Evolutionary conservation across 1,284 basidiomycete species (phyloP), one percentile per base, ranked within the genome.

Genomic region (Sporisorium exsertum): DNA sequence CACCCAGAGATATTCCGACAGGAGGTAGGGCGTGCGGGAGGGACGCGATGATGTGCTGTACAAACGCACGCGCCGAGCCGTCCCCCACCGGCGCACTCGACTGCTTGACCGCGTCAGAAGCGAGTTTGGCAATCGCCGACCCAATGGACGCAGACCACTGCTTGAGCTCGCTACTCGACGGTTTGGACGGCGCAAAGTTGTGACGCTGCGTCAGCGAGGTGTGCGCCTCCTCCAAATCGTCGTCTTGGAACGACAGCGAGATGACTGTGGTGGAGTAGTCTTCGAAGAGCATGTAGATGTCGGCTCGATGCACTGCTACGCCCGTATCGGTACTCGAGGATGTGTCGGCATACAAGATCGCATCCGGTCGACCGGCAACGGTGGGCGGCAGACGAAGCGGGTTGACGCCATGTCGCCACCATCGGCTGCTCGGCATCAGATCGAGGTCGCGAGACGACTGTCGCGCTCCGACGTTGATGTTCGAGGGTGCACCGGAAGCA

Each of bases 51-150:
- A 91, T 91, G 7, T 91, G 88, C 16, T 88, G 84, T 16, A 95
- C 89, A 82, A 95, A 95, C 2, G 93, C 93, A 1, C 88, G 87
- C 61, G 92, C 91, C 27, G 92, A 91, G 2, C 94, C 94, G 81
- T 95, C 93, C 27, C 87, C 89, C 50, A 94, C 87, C 2, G 89
- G 86, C 81, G 90, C 90, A 86, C 91, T 93, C 42, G 92, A 92
- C 76, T 91, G 91, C 43, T 93, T 75, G 15, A 49, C 92, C 70
- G 89, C 89, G 62, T 94, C 84, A 43, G 87, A 86, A 6, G 79
- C 77, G 7, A 68, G 24, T 73, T 92, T 90, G 77, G 90, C 89
- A 1, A 97, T 87, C 61, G 90, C 90, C 1, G 91, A 89, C 15
- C 95, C 95, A 12, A 94, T 89, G 32, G 90, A 89, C 4, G 90